phyloP scores from a whole-genome alignment of 441 rosid genomes.

The Gossypium schwendimanii region DNA sequence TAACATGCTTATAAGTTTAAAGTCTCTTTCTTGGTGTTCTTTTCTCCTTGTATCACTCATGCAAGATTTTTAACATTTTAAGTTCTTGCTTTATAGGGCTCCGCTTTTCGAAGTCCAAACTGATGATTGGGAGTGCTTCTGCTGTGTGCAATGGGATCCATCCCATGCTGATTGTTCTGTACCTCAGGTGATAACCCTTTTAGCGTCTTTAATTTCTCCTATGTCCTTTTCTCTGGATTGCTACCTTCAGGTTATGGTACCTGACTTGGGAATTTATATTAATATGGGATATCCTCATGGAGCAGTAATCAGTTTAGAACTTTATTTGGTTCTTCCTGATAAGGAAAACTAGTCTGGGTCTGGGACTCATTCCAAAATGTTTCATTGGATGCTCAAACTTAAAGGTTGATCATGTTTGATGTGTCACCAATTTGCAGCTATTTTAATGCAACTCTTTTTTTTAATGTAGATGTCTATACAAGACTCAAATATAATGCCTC shows the following conservation, averaged over 20 bases:
- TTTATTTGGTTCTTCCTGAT: background rate
- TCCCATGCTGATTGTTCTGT: slow-evolving; percentile 77
- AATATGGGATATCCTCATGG: background rate
- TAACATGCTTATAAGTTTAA: background rate
- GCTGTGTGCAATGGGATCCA: slow-evolving; percentile 79
- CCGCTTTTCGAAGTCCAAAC: slow-evolving; percentile 85
- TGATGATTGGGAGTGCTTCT: slow-evolving; percentile 89
- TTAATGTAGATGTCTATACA: background rate
- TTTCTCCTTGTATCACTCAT: slow-evolving; percentile 1
- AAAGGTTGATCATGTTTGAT: background rate
- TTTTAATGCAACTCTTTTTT: background rate
- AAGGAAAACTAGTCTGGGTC: background rate
- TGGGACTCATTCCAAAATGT: background rate
- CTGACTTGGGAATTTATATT: background rate
- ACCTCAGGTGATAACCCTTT: slow-evolving; percentile 57
- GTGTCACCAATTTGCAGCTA: background rate
- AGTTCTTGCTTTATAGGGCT: slow-evolving; percentile 50
- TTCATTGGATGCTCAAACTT: background rate
- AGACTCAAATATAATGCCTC: background rate
- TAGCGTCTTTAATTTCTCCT: background rate
- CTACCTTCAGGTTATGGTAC: background rate
- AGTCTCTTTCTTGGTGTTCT: background rate
- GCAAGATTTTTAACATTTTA: slow-evolving; percentile 17
- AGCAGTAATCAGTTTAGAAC: background rate
- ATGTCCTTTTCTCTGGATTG: background rate